A percentile compares a stretch with the other conserved stretches of the same genome.
Conservation (phyloP, 305 asterid species). For the Euphrasia arctica region DNA sequence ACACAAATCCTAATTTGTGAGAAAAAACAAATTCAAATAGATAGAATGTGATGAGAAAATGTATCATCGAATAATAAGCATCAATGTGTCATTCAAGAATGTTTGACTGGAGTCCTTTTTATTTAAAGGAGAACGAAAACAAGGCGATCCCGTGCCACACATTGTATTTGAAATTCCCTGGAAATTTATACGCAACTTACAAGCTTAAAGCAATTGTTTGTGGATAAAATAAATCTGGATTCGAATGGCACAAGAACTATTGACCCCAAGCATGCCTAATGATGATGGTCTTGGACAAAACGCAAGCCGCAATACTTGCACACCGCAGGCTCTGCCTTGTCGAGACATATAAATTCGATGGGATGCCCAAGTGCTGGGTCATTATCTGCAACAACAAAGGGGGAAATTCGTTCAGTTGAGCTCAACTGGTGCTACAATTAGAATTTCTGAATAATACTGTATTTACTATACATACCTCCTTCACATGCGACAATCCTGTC, state of each 20-base stretch:
- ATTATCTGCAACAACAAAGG: conserved; percentile 45
- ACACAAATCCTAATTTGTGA: too few species aligned
- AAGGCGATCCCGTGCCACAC: conserved; percentile 13
- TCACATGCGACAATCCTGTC: conserved; percentile 86
- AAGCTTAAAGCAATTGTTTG: conserved; percentile 13
- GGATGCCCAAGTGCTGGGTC: conserved; percentile 91
- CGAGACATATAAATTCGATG: conserved; percentile 91
- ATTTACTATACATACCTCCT: conserved; percentile 55
- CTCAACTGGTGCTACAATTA: not conserved
- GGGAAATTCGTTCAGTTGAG: not conserved
- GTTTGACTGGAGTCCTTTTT: not conserved
- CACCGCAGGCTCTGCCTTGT: conserved; percentile 71
- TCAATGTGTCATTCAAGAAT: too few species aligned
- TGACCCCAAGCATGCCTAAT: conserved; percentile 31
- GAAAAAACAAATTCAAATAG: too few species aligned
- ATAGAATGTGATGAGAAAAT: too few species aligned
- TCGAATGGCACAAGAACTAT: not conserved
- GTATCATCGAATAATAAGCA: too few species aligned
- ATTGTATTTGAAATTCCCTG: conserved; percentile 8
- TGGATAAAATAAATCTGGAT: not conserved
- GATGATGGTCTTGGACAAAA: conserved; percentile 81
- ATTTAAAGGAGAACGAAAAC: not conserved
- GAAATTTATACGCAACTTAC: not conserved
- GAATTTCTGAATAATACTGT: not conserved
- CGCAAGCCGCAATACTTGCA: conserved; percentile 96